phyloP scores from a whole-genome alignment of 2,329 filamentous ascomycete genomes.

The Ophiostoma ulmi region DNA sequence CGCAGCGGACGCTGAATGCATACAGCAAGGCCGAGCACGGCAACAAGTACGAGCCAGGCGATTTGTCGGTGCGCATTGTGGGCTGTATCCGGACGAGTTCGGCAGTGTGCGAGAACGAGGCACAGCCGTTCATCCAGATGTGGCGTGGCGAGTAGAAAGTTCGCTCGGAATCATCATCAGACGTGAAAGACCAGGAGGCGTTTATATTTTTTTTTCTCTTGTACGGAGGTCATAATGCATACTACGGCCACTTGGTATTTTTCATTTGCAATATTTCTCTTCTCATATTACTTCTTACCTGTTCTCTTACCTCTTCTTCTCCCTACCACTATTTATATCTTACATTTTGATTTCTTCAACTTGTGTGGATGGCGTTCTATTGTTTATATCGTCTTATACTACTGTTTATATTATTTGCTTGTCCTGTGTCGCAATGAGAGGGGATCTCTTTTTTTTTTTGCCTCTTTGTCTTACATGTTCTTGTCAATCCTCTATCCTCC shows the following conservation, averaged over 20 bases:
- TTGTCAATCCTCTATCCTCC: background rate
- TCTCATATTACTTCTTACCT: background rate
- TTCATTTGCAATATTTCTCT: background rate
- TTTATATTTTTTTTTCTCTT: slow-evolving; percentile 14
- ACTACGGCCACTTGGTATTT: slow-evolving; percentile 13
- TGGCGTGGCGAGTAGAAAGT: slow-evolving; percentile 39
- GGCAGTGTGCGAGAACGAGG: slow-evolving; percentile 66
- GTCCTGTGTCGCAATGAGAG: background rate
- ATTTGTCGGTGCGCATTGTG: slow-evolving; percentile 74
- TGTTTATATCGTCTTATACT: slow-evolving; percentile 3
- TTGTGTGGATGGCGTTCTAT: slow-evolving; percentile 18
- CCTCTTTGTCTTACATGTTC: background rate
- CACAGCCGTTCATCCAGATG: slow-evolving; percentile 48
- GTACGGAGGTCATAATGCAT: slow-evolving; percentile 5
- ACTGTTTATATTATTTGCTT: slow-evolving; percentile 3
- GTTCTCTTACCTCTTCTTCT: background rate
- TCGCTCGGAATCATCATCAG: background rate
- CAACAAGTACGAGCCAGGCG: slow-evolving; percentile 70
- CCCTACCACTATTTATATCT: background rate
- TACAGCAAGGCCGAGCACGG: slow-evolving; percentile 59
- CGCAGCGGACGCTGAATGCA: slow-evolving; percentile 75
- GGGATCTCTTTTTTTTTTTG: background rate
- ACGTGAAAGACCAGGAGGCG: background rate
- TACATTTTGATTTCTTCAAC: slow-evolving; percentile 12
- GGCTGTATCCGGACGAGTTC: slow-evolving; percentile 59